Percentiles rank a stretch among this genome's conserved stretches.
These are phyloP conservation scores for Aspergillus sp. DNA, from an alignment of 2,329 filamentous ascomycete species.

Conservation along the genomic window DNA sequence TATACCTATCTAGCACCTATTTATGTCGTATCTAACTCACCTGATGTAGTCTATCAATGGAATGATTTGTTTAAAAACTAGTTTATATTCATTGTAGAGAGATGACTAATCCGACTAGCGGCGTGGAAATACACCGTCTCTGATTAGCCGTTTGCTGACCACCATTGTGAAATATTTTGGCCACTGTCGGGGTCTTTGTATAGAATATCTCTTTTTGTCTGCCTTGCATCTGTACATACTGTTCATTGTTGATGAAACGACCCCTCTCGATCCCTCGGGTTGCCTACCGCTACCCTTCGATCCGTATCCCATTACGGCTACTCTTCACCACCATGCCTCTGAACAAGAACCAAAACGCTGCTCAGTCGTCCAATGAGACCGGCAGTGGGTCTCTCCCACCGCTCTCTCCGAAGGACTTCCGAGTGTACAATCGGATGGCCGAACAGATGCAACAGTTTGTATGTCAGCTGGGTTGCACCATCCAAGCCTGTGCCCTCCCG, in stretches of 20 bases:
- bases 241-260: neutral
- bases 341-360: neutral
- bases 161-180: neutral
- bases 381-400: constrained; percentile 44
- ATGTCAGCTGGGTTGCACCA: constrained; percentile 26
- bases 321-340: neutral
- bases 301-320: neutral
- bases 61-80: too few species aligned
- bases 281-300: neutral
- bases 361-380: neutral
- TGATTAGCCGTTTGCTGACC: neutral
- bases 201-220: too few species aligned
- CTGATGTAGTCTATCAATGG: too few species aligned
- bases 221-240: too few species aligned
- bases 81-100: neutral
- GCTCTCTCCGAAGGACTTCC: constrained; percentile 65
- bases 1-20: too few species aligned
- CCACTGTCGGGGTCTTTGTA: too few species aligned
- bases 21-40: too few species aligned
- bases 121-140: neutral
- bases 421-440: constrained; percentile 67
- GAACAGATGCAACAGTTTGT: constrained; percentile 74
- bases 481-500: neutral
- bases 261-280: neutral
- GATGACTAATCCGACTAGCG: neutral